Percentiles rank a stretch among this genome's conserved stretches.
These are phyloP conservation scores for Taphrina wiesneri DNA, from an alignment of 1,139 yeast genomes.

Conservation along the genomic window DNA sequence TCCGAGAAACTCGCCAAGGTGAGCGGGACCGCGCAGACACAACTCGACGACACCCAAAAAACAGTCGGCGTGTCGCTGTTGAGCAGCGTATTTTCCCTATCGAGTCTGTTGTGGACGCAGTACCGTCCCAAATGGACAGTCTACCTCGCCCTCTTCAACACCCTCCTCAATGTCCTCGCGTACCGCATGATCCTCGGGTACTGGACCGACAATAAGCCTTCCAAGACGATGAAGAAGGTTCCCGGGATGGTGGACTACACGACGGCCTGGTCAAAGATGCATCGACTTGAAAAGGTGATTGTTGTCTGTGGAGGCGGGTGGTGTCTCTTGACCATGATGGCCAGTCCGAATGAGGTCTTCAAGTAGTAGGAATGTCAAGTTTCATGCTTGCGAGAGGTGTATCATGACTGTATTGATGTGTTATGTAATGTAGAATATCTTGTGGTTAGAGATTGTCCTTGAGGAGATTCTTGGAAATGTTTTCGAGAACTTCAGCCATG, in stretches of 20 bases:
- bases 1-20: slow-evolving; percentile 8
- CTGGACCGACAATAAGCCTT: slow-evolving; percentile 11
- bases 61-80: slow-evolving; percentile 10
- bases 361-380: background rate
- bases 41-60: background rate
- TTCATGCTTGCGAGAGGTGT: too few relatives aligned
- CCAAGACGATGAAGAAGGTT: background rate
- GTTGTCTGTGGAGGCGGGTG: slow-evolving; percentile 4
- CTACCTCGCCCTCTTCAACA: slow-evolving; percentile 7
- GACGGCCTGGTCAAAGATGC: slow-evolving; percentile 17
- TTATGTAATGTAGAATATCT: too few relatives aligned
- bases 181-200: slow-evolving; percentile 11
- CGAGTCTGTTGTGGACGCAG: background rate
- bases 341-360: slow-evolving; percentile 11
- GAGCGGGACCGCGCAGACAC: background rate
- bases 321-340: slow-evolving; percentile 14
- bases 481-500: slow-evolving; percentile 7
- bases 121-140: slow-evolving; percentile 3
- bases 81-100: background rate
- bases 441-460: background rate
- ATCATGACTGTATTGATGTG: background rate
- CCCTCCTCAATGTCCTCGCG: background rate
- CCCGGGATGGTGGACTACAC: slow-evolving; percentile 13
- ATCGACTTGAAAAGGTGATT: background rate
- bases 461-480: background rate